phyloP scores from a whole-genome alignment of 768 basidiomycete genomes.

The Phylloporus sp. region DNA sequence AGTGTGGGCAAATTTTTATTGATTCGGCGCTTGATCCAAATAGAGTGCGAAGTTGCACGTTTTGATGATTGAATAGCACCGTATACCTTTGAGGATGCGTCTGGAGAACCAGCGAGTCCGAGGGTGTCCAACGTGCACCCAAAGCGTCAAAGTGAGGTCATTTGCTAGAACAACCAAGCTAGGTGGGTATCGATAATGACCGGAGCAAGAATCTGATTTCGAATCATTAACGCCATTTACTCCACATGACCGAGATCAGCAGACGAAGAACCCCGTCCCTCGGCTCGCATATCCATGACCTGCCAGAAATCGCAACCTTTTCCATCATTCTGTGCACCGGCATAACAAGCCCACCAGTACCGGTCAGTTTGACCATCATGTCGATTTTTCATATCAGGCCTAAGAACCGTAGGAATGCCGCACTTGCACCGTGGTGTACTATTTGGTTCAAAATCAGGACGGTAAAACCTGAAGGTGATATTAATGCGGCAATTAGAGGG shows the following conservation, averaged over 20 bases:
- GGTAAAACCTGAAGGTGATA: constrained; percentile 82
- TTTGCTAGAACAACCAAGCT: not conserved
- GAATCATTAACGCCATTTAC: not conserved
- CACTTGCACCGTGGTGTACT: constrained; percentile 73
- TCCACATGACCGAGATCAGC: constrained; percentile 14
- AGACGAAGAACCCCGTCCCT: constrained; percentile 56
- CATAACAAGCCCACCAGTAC: constrained; percentile 79
- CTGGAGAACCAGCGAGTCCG: not conserved
- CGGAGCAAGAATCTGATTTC: not conserved
- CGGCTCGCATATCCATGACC: constrained; percentile 63
- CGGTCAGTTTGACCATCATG: constrained; percentile 49
- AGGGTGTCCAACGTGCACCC: not conserved
- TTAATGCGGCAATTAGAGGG: constrained; percentile 73
- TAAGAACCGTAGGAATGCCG: constrained; percentile 61
- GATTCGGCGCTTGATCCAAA: not conserved
- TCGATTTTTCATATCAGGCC: constrained; percentile 77
- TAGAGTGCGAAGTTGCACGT: not conserved
- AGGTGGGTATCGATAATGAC: not conserved
- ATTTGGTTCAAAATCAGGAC: constrained; percentile 71
- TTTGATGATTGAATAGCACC: not conserved
- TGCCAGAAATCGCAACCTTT: constrained; percentile 78
- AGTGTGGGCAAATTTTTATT: not conserved
- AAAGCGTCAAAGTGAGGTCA: not conserved
- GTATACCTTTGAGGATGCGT: not conserved
- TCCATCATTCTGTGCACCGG: constrained; percentile 79